Evolutionary conservation across 2,329 filamentous ascomycete genomes (phyloP).

Genomic region (Botryosphaeria dothidea): DNA sequence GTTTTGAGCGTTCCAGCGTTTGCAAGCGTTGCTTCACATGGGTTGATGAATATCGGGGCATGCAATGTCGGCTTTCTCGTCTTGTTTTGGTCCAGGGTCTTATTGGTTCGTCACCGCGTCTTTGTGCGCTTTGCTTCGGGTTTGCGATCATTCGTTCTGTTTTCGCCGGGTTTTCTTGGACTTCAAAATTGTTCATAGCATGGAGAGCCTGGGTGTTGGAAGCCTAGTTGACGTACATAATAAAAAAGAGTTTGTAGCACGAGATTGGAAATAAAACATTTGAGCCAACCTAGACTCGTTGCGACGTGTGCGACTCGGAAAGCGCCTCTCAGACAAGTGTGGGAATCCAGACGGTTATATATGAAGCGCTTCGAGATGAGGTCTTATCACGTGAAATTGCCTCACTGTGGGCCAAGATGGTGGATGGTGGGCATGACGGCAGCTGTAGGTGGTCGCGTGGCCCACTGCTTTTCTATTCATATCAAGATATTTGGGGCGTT

Average conservation of each 20-base stretch:
- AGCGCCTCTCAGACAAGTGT: background rate
- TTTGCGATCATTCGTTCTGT: background rate
- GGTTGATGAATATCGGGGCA: background rate
- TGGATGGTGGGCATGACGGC: background rate
- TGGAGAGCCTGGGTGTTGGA: background rate
- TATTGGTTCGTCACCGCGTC: too few relatives aligned
- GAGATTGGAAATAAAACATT: background rate
- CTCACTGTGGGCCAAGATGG: slow-evolving; percentile 11
- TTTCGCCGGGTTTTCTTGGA: background rate
- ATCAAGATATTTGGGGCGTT: background rate
- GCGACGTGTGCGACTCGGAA: background rate
- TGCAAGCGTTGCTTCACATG: background rate
- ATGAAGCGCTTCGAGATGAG: background rate
- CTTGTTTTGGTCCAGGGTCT: too few relatives aligned
- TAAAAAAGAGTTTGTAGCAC: background rate
- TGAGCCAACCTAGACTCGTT: too few relatives aligned
- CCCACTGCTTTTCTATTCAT: background rate
- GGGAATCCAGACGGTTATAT: background rate
- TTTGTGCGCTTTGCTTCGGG: too few relatives aligned
- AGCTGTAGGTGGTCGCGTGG: background rate
- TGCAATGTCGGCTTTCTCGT: too few relatives aligned
- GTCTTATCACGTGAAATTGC: slow-evolving; percentile 8
- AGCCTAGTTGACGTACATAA: background rate
- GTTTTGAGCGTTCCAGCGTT: background rate
- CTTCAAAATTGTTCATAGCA: slow-evolving; percentile 1